phyloP scores from a whole-genome alignment of 177 flowering plant genomes.

The Tripterygium wilfordii region DNA sequence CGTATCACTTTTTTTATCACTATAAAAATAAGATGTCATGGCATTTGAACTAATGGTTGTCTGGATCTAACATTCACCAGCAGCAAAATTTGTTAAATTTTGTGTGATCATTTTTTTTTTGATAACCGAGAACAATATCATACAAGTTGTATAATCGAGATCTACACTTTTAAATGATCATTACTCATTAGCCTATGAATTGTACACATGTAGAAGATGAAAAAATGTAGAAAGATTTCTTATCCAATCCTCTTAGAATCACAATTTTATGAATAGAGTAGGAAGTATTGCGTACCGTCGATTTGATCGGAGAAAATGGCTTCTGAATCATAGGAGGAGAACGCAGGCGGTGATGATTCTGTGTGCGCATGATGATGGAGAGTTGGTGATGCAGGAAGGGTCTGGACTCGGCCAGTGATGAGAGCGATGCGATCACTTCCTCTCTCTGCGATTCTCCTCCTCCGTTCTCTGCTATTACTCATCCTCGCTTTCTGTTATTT shows the following conservation, averaged over 20 bases:
- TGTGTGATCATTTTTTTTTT: too few species aligned
- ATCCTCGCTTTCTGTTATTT: slow-evolving; percentile 11
- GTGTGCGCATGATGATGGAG: not conserved
- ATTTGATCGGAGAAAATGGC: not conserved
- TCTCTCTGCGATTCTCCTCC: slow-evolving; percentile 30
- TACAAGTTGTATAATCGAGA: too few species aligned
- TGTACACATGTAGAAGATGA: too few species aligned
- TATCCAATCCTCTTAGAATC: too few species aligned
- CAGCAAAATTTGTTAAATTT: too few species aligned
- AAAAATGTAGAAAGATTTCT: too few species aligned
- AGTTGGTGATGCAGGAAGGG: slow-evolving; percentile 15
- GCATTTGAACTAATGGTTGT: not conserved
- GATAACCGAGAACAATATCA: too few species aligned
- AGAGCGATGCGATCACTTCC: slow-evolving; percentile 44
- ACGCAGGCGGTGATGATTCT: slow-evolving; percentile 1
- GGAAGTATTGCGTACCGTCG: not conserved
- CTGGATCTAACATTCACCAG: too few species aligned
- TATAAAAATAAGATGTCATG: too few species aligned
- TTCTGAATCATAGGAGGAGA: not conserved
- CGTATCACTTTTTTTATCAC: too few species aligned
- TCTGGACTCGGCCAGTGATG: slow-evolving; percentile 33
- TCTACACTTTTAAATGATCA: too few species aligned
- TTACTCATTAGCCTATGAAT: too few species aligned
- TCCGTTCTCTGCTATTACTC: slow-evolving; percentile 17
- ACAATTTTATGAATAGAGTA: not conserved